Base-by-base conservation (phyloP, 192 early-diverging fungal species). In the Linnemannia schmuckeri region DNA sequence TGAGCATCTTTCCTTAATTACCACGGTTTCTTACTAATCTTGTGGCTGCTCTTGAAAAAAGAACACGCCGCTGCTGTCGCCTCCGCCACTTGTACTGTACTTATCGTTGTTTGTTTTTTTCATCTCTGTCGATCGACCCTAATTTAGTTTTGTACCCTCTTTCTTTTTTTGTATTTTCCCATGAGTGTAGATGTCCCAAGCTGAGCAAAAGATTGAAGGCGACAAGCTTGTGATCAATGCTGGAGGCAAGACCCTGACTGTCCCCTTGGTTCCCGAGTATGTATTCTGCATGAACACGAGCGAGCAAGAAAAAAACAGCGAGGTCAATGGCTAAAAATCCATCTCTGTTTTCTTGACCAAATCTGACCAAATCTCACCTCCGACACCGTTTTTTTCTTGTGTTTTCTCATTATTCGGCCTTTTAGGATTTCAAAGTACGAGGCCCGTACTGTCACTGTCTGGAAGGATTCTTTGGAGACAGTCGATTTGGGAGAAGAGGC, bases 401-500 rank as follows among this genome's bases (percentile, higher is more conserved):
- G 68, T 68, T n/a, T 18, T 70, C 6, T 41, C 46, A 37, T 42
- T 30, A 2, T 17, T 66, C 20, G 5, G 41, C 22, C 6, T 47
- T 52, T 68, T 61, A 89, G 89, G 18, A 38, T 78, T 38, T 70
- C 71, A 33, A 80, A 79, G 38, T 70, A 83, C 63, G 68, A 79
- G 24, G 76, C 78, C 40, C 79, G 72, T 10, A 38, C 70, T 27
- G 90, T 89, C 30, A 76, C 27, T 24, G 73, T 93, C 6, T 92
- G 90, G 89, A 78, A 74, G 57, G 76, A 88, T 30, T 30, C 40
- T 8, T 75, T 95, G 6, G 81, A 78, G 37, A 93, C 89, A 2
- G 85, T 88, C n/a, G 94, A 95, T 78, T 81, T 96, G 74, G 95
- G 95, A 17, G 92, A 95, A 10, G 88, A 88, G 70, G 93, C 90